These are phyloP conservation scores for Nicotiana benthamiana DNA, from an alignment of 257 asterid genomes.

Conservation along the genomic window DNA sequence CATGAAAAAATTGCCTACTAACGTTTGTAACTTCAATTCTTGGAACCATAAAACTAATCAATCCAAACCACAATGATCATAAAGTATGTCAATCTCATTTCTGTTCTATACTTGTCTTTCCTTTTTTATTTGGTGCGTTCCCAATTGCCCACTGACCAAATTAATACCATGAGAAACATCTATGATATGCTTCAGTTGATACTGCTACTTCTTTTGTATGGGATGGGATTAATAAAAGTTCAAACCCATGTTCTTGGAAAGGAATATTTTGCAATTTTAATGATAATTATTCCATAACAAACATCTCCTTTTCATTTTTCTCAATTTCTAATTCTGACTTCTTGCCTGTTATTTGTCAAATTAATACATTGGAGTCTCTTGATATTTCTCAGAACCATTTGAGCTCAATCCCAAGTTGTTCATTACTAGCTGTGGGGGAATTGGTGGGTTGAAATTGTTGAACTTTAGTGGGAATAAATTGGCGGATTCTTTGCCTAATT, in stretches of 20 bases:
- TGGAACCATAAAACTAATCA: neutral
- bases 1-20: neutral
- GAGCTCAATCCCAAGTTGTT: conserved; percentile 41
- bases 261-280: conserved; percentile 45
- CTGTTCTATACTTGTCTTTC: neutral
- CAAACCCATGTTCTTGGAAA: conserved; percentile 67
- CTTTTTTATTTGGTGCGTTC: no score
- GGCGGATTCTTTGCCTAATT: conserved; percentile 2
- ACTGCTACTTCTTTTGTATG: conserved; percentile 32
- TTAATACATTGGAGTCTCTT: conserved; percentile 43
- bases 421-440: conserved; percentile 37
- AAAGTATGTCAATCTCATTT: neutral
- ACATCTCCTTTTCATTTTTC: conserved; percentile 27
- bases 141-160: conserved; percentile 17
- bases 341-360: conserved; percentile 41
- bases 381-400: conserved; percentile 53
- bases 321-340: conserved; percentile 39
- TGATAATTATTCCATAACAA: conserved; percentile 32
- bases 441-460: conserved; percentile 41
- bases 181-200: conserved; percentile 29
- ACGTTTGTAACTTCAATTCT: neutral
- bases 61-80: neutral
- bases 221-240: conserved; percentile 11
- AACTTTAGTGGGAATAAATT: conserved; percentile 32
- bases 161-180: conserved; percentile 22